These are phyloP conservation scores for Clavulina sp. DNA, from an alignment of 768 basidiomycete genomes.

Conservation along the genomic window DNA sequence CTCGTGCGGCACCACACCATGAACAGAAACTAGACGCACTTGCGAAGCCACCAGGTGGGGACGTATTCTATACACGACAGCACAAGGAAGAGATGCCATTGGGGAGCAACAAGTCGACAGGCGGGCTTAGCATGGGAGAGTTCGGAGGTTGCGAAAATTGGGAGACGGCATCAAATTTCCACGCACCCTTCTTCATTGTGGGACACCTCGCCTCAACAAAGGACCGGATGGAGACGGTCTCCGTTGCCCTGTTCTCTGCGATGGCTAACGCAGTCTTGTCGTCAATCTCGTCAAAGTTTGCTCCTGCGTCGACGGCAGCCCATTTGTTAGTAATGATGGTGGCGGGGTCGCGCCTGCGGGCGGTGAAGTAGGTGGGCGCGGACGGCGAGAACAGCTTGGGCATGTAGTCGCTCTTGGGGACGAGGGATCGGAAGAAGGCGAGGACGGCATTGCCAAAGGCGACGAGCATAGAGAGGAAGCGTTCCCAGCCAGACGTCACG, in stretches of 20 bases:
- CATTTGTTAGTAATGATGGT: background rate
- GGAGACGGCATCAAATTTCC: background rate
- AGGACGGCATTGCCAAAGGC: background rate
- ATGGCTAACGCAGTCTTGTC: too few species aligned
- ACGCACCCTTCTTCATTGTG: background rate
- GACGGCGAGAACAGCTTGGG: background rate
- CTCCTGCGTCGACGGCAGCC: too few species aligned
- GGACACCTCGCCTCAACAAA: background rate
- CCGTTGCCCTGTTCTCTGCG: background rate
- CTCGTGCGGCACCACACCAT: background rate
- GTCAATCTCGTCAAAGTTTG: background rate
- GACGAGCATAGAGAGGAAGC: background rate
- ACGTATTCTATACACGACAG: conserved; percentile 11
- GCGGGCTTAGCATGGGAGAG: too few species aligned
- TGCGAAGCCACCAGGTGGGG: conserved; percentile 21
- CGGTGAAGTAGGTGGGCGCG: background rate
- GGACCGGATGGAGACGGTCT: background rate
- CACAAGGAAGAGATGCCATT: background rate
- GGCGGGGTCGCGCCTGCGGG: background rate
- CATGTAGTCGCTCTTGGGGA: background rate
- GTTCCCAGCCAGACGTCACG: background rate
- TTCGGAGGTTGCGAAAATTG: too few species aligned
- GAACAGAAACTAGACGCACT: conserved; percentile 12
- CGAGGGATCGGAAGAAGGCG: background rate
- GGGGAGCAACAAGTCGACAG: too few species aligned